Percentiles rank a stretch among this genome's conserved stretches.
Conservation (phyloP, 2,329 filamentous ascomycete species). For the Talaromyces atroroseus region DNA sequence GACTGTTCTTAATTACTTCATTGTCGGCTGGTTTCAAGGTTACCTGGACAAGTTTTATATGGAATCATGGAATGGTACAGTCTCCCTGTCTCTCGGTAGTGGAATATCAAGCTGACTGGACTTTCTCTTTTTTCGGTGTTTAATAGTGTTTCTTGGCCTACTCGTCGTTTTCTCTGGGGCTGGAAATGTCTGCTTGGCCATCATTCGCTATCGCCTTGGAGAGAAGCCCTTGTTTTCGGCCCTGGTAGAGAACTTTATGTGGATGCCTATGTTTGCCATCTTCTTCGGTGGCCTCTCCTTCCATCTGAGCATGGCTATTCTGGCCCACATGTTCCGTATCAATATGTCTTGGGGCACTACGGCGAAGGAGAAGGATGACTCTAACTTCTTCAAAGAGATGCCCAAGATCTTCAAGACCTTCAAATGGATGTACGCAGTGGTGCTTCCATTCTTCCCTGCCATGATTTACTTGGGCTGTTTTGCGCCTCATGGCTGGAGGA, state of each 20-base stretch:
- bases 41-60: constrained; percentile 62
- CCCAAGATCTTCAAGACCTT: constrained; percentile 73
- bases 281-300: constrained; percentile 68
- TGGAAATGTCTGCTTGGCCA: constrained; percentile 56
- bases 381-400: constrained; percentile 80
- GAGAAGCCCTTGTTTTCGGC: constrained; percentile 48
- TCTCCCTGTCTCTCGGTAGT: constrained; percentile 44
- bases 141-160: constrained; percentile 35
- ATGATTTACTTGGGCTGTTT: constrained; percentile 26
- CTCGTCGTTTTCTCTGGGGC: constrained; percentile 60
- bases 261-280: constrained; percentile 61
- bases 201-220: constrained; percentile 58
- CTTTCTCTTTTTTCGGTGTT: background rate
- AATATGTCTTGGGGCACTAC: constrained; percentile 85
- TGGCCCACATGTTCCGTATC: constrained; percentile 78
- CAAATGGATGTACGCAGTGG: constrained; percentile 58
- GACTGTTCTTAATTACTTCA: constrained; percentile 64
- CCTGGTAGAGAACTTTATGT: constrained; percentile 56
- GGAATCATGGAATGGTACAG: constrained; percentile 56
- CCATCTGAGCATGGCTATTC: constrained; percentile 72
- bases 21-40: constrained; percentile 66
- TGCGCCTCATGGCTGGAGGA: constrained; percentile 36
- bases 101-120: background rate
- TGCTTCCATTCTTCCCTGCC: constrained; percentile 18
- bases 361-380: constrained; percentile 66